Conservation (phyloP, 2,329 filamentous ascomycete species). For the Hymenoscyphus repandus region DNA sequence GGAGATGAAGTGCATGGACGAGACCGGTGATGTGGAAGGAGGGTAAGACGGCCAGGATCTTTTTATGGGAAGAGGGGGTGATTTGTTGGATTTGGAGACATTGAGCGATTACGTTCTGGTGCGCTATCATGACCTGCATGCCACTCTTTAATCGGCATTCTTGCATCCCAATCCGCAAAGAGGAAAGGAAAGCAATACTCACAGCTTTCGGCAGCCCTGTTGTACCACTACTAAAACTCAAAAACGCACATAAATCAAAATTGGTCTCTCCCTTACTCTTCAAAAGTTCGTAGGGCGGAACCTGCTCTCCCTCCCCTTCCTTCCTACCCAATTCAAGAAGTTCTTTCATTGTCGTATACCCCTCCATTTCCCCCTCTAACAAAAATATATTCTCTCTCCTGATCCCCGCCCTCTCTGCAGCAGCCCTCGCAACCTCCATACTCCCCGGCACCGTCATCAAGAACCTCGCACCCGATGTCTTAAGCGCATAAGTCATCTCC, state of each 20-base stretch:
- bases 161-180: not conserved
- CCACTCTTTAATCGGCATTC: slow-evolving; percentile 3
- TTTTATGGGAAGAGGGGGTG: slow-evolving; percentile 51
- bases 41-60: slow-evolving; percentile 61
- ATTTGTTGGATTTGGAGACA: slow-evolving; percentile 52
- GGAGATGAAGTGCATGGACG: slow-evolving; percentile 57
- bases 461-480: slow-evolving; percentile 51
- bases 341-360: slow-evolving; percentile 43
- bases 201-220: slow-evolving; percentile 52
- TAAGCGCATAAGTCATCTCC: slow-evolving; percentile 61
- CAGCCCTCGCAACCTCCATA: slow-evolving; percentile 48
- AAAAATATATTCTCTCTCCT: slow-evolving; percentile 47
- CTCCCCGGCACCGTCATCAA: slow-evolving; percentile 51
- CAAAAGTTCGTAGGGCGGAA: slow-evolving; percentile 42
- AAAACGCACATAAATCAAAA: slow-evolving; percentile 47
- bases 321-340: slow-evolving; percentile 29
- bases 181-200: slow-evolving; percentile 1
- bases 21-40: slow-evolving; percentile 56
- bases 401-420: slow-evolving; percentile 50
- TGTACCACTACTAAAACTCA: slow-evolving; percentile 44
- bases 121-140: slow-evolving; percentile 30
- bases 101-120: slow-evolving; percentile 34
- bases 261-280: slow-evolving; percentile 45
- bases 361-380: slow-evolving; percentile 48
- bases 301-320: slow-evolving; percentile 38